Evolutionary conservation across 345 rosid species (phyloP).

Genomic region (Lumnitzera littorea): DNA sequence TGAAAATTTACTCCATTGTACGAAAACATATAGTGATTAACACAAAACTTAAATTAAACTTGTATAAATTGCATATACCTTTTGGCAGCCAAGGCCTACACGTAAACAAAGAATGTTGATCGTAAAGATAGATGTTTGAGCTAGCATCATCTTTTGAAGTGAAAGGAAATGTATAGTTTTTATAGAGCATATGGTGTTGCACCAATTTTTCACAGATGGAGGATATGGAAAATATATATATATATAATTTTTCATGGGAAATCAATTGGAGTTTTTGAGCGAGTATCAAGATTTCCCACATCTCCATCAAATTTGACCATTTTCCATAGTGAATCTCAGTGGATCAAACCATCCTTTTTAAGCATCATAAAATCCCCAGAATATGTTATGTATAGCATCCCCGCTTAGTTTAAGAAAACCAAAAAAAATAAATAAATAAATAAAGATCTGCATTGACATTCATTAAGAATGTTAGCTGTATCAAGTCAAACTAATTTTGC

Average conservation of each 20-base stretch:
- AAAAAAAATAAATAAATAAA: constrained; percentile 18
- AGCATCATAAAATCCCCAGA: constrained; percentile 50
- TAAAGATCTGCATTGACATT: constrained; percentile 32
- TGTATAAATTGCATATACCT: constrained; percentile 13
- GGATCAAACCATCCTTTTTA: constrained; percentile 24
- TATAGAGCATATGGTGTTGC: no score
- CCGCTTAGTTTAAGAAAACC: constrained; percentile 32
- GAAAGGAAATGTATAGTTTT: no score
- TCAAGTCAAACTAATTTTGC: no score
- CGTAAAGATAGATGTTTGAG: no score
- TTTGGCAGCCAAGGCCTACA: constrained; percentile 31
- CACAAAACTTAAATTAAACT: no score
- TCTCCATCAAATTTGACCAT: constrained; percentile 41
- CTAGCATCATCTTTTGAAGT: no score
- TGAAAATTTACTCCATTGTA: background rate
- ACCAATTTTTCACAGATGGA: no score
- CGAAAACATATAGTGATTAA: background rate
- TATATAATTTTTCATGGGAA: no score
- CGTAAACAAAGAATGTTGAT: constrained; percentile 4
- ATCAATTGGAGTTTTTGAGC: no score
- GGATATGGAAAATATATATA: no score
- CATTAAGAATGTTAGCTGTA: no score
- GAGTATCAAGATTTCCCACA: constrained; percentile 46
- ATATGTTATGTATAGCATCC: constrained; percentile 43
- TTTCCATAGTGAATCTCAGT: constrained; percentile 24